phyloP scores from a whole-genome alignment of 495 filamentous ascomycete species.

The Copromyces sp. region DNA sequence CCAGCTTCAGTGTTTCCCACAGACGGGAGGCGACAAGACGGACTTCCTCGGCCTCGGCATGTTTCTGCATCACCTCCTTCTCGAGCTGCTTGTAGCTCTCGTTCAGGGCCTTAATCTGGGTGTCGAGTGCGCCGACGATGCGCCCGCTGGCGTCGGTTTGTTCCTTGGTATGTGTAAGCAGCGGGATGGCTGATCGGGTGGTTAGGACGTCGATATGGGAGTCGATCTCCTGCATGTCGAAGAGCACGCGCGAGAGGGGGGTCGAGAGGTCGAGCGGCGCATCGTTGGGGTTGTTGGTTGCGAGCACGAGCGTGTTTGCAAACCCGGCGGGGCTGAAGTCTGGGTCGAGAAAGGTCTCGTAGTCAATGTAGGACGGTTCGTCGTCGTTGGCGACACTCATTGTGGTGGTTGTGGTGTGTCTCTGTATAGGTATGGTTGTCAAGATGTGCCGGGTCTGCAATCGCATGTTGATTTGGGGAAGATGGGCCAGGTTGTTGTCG shows the following conservation, averaged over 20 bases:
- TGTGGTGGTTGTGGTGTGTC: background rate
- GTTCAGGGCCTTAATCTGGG: slow-evolving; percentile 67
- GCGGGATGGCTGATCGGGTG: slow-evolving; percentile 68
- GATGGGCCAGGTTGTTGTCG: background rate
- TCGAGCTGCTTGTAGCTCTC: slow-evolving; percentile 75
- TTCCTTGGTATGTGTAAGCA: slow-evolving; percentile 67
- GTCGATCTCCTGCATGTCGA: slow-evolving; percentile 95
- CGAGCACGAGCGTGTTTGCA: slow-evolving; percentile 77
- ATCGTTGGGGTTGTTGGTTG: slow-evolving; percentile 87
- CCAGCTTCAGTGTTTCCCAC: slow-evolving; percentile 67
- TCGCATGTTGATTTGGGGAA: background rate
- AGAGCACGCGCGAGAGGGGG: slow-evolving; percentile 84
- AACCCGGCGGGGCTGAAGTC: slow-evolving; percentile 69
- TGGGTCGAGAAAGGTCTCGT: slow-evolving; percentile 82
- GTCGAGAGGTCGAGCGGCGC: slow-evolving; percentile 86
- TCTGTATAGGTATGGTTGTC: background rate
- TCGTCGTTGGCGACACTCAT: slow-evolving; percentile 23
- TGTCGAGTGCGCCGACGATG: slow-evolving; percentile 62
- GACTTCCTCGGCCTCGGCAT: slow-evolving; percentile 72
- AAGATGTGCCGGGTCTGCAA: background rate
- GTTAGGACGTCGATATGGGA: slow-evolving; percentile 88
- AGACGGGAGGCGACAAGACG: slow-evolving; percentile 61
- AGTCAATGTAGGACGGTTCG: slow-evolving; percentile 88
- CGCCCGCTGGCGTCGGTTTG: slow-evolving; percentile 57
- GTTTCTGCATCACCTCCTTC: slow-evolving; percentile 70